Conservation (phyloP, 306 rosid genomes). For the Ammopiptanthus mongolicus region DNA sequence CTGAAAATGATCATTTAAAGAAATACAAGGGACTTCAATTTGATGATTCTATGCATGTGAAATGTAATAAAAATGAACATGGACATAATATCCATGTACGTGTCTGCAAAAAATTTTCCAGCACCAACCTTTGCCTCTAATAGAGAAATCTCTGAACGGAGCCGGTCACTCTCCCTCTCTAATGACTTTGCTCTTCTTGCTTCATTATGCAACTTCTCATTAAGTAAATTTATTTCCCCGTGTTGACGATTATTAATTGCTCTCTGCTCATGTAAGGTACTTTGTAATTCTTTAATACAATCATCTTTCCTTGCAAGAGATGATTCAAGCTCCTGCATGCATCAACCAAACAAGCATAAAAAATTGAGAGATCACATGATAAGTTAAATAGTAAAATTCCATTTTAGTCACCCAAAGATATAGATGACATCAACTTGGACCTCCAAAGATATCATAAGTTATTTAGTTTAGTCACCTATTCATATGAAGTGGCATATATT, state of each 20-base stretch:
- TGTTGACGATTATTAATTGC: constrained; percentile 49
- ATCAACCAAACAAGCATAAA: constrained; percentile 31
- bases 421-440: not conserved
- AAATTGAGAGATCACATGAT: constrained; percentile 6
- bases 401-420: not conserved
- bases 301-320: constrained; percentile 60
- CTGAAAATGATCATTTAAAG: not conserved
- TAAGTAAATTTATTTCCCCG: constrained; percentile 68
- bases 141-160: constrained; percentile 75
- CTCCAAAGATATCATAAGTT: not conserved
- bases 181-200: constrained; percentile 65
- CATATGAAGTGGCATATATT: not conserved
- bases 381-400: not conserved
- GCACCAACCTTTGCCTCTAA: constrained; percentile 87
- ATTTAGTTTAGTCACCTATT: not conserved
- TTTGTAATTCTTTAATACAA: constrained; percentile 64
- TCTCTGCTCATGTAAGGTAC: constrained; percentile 50
- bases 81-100: not conserved
- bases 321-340: constrained; percentile 67
- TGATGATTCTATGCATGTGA: not conserved
- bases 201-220: constrained; percentile 61
- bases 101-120: constrained; percentile 8
- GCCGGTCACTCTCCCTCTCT: constrained; percentile 83
- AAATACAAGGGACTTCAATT: constrained; percentile 4
- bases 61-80: not conserved